These are phyloP conservation scores for Pythium biforme DNA, from an alignment of 352 stramenopile genomes.

Conservation along the genomic window DNA sequence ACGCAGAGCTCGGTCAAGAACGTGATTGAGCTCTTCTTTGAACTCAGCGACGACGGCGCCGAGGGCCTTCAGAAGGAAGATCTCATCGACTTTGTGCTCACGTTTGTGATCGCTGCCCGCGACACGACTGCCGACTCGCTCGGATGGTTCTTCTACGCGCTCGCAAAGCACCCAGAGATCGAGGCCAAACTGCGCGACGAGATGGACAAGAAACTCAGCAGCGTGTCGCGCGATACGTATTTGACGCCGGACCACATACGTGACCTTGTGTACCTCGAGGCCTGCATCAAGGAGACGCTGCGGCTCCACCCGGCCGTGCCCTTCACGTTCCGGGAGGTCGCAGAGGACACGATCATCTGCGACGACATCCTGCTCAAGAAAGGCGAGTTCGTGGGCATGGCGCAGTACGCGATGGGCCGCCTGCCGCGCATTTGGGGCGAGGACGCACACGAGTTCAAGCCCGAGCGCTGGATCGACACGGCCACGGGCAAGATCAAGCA, in stretches of 20 bases:
- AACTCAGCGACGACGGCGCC: slow-evolving; percentile 13
- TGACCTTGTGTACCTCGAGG: slow-evolving; percentile 39
- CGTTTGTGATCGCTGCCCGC: slow-evolving; percentile 65
- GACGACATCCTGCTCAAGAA: slow-evolving; percentile 25
- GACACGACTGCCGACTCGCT: slow-evolving; percentile 77
- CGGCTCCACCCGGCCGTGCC: slow-evolving; percentile 61
- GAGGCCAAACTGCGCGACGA: slow-evolving; percentile 39
- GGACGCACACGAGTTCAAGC: slow-evolving; percentile 15
- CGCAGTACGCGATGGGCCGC: slow-evolving; percentile 34
- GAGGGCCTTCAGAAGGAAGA: slow-evolving; percentile 43
- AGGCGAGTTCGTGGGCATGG: slow-evolving; percentile 27
- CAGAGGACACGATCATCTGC: slow-evolving; percentile 51
- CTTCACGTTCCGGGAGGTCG: slow-evolving; percentile 49
- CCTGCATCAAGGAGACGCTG: slow-evolving; percentile 60
- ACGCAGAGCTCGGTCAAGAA: slow-evolving; percentile 21
- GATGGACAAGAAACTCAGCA: slow-evolving; percentile 22
- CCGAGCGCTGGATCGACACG: slow-evolving; percentile 45
- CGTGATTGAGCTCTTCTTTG: slow-evolving; percentile 21
- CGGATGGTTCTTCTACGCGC: slow-evolving; percentile 69
- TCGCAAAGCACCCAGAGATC: slow-evolving; percentile 58
- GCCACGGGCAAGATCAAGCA: slow-evolving; percentile 13
- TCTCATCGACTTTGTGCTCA: slow-evolving; percentile 65
- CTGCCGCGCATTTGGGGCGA: slow-evolving; percentile 21
- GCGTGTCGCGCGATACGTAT: not conserved
- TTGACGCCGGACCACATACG: slow-evolving; percentile 10